Conservation (phyloP, 192 early-diverging fungal genomes). For the Cetraspora pellucida region DNA sequence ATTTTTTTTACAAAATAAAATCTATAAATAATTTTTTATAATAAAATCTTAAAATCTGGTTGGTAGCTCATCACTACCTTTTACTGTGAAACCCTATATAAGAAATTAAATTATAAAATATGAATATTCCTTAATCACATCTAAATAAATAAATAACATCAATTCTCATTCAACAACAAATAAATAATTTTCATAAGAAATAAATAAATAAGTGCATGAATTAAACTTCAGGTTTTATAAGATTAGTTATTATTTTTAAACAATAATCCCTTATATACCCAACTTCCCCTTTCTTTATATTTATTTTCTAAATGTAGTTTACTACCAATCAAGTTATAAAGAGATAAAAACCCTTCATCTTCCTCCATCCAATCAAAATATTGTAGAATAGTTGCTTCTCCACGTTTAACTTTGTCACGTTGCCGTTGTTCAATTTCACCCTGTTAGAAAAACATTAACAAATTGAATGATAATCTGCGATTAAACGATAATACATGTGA, state of each 20-base stretch:
- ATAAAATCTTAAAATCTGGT: too few species aligned
- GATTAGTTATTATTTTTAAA: background rate
- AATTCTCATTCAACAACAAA: too few species aligned
- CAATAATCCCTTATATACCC: slow-evolving; percentile 19
- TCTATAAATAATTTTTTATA: too few species aligned
- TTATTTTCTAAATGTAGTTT: slow-evolving; percentile 13
- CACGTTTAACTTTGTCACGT: slow-evolving; percentile 34
- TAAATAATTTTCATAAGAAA: too few species aligned
- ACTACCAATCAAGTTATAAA: slow-evolving; percentile 16
- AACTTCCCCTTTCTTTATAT: slow-evolving; percentile 25
- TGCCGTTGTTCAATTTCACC: slow-evolving; percentile 32
- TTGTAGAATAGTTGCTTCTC: slow-evolving; percentile 6
- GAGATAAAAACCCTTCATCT: background rate
- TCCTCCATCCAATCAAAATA: slow-evolving; percentile 17
- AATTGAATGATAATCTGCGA: background rate
- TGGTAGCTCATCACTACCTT: too few species aligned
- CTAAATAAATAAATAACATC: too few species aligned
- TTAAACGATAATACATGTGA: background rate
- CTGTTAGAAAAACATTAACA: background rate
- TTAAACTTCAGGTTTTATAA: too few species aligned
- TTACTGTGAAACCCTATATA: too few species aligned
- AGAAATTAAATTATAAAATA: too few species aligned
- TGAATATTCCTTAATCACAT: too few species aligned
- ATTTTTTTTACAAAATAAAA: too few species aligned
- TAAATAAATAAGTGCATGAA: too few species aligned